Evolutionary conservation across 768 basidiomycete genomes (phyloP).

Genomic region (Macrolepiota fuliginosa): DNA sequence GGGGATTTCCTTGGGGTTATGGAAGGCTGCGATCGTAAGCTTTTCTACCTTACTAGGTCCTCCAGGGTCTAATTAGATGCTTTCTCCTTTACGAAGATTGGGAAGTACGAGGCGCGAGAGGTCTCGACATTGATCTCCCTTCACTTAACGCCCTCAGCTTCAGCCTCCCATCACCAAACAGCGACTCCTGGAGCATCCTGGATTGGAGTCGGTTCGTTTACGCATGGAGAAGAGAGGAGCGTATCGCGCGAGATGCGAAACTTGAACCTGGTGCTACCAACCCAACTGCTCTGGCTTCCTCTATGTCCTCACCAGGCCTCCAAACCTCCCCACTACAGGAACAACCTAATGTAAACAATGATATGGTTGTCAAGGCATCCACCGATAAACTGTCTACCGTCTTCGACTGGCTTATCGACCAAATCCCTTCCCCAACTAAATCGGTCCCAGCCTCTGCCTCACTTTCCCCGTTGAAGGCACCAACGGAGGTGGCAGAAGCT

Average conservation of each 20-base stretch:
- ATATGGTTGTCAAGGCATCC: conserved; percentile 61
- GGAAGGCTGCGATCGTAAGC: conserved; percentile 80
- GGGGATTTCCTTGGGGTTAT: conserved; percentile 92
- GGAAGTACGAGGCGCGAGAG: conserved; percentile 90
- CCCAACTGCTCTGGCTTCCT: background rate
- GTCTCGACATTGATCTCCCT: conserved; percentile 65
- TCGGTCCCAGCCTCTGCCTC: background rate
- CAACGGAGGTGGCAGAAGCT: conserved; percentile 7
- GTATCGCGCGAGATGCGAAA: conserved; percentile 29
- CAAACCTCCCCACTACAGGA: background rate
- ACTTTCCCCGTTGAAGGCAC: conserved; percentile 4
- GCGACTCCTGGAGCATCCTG: conserved; percentile 44
- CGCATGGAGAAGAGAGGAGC: conserved; percentile 59
- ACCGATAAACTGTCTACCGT: conserved; percentile 73
- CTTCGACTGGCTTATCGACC: conserved; percentile 78
- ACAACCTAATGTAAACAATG: conserved; percentile 26
- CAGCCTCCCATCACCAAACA: conserved; percentile 21
- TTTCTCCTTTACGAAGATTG: conserved; percentile 50
- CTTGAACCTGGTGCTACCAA: background rate
- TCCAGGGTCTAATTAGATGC: background rate
- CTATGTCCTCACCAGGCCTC: background rate
- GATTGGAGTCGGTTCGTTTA: conserved; percentile 66
- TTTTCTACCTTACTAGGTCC: background rate
- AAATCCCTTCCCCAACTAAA: conserved; percentile 44
- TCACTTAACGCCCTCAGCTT: conserved; percentile 45